Conservation (phyloP, 2,329 filamentous ascomycete species). For the Apiospora pterosperma region DNA sequence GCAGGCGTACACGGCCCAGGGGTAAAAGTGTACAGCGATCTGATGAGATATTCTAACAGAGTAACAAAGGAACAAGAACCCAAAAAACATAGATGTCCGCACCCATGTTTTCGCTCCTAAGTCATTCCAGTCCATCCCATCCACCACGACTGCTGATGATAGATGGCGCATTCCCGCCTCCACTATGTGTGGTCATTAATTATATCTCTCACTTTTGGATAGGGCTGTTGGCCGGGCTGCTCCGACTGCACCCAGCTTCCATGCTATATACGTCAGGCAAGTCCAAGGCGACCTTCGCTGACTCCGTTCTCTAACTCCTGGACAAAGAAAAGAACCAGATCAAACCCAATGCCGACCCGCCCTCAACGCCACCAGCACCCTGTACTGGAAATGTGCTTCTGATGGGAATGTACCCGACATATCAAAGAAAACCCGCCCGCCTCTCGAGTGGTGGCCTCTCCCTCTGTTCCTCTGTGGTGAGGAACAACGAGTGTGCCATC, state of each 20-base stretch:
- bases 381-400: constrained; percentile 9
- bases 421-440: not conserved
- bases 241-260: not conserved
- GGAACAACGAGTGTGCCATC: not conserved
- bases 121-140: not conserved
- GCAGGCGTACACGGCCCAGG: not conserved
- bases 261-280: not conserved
- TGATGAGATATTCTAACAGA: not conserved
- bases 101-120: not conserved
- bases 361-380: constrained; percentile 11
- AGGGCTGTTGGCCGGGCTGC: not conserved
- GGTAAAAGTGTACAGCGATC: not conserved
- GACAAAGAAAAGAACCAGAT: not conserved
- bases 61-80: not conserved
- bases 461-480: not conserved
- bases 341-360: not conserved
- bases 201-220: not conserved
- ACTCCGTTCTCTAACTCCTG: not conserved
- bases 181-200: not conserved
- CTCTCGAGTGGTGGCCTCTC: not conserved
- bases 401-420: not conserved
- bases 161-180: not conserved
- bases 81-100: not conserved
- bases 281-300: not conserved
- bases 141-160: not conserved